These are phyloP conservation scores for Phallus indusiatus DNA, from an alignment of 768 basidiomycete species.

Conservation along the genomic window DNA sequence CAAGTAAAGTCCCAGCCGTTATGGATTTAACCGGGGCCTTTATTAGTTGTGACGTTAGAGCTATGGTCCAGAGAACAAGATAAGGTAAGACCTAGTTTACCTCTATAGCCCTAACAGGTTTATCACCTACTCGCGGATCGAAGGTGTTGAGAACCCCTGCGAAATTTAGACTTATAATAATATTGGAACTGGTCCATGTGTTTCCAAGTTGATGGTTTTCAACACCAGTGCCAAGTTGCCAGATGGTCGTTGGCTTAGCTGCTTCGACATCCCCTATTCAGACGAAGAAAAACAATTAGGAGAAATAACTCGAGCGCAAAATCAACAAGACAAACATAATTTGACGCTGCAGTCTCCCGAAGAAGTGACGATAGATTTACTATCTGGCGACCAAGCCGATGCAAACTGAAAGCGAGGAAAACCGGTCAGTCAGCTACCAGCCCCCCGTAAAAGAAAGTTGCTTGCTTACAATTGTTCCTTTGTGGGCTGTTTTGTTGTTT, in stretches of 20 bases:
- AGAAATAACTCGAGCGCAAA: not conserved
- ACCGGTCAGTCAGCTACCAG: not conserved
- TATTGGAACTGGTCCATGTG: conserved; percentile 63
- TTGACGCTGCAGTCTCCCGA: conserved; percentile 84
- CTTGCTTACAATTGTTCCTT: conserved; percentile 60
- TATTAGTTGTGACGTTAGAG: not conserved
- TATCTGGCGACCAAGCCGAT: conserved; percentile 68
- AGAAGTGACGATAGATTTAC: conserved; percentile 65
- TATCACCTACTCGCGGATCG: conserved; percentile 58
- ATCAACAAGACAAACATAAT: conserved; percentile 47
- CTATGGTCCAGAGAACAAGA: not conserved
- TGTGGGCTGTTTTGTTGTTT: conserved; percentile 36
- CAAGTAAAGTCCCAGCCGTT: conserved; percentile 43
- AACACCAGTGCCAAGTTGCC: conserved; percentile 67
- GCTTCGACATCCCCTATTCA: conserved; percentile 71
- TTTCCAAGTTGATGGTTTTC: conserved; percentile 81
- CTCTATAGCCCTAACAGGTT: conserved; percentile 50
- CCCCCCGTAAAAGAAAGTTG: not conserved
- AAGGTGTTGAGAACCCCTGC: conserved; percentile 76
- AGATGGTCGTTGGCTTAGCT: conserved; percentile 54
- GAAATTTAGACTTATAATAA: conserved; percentile 76
- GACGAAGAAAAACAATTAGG: too few relatives aligned
- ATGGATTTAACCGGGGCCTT: conserved; percentile 79
- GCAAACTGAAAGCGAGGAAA: conserved; percentile 36
- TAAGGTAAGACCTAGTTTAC: conserved; percentile 32